Evolutionary conservation across 192 early-diverging fungal species (phyloP).

Genomic region (Coemansia sp.): DNA sequence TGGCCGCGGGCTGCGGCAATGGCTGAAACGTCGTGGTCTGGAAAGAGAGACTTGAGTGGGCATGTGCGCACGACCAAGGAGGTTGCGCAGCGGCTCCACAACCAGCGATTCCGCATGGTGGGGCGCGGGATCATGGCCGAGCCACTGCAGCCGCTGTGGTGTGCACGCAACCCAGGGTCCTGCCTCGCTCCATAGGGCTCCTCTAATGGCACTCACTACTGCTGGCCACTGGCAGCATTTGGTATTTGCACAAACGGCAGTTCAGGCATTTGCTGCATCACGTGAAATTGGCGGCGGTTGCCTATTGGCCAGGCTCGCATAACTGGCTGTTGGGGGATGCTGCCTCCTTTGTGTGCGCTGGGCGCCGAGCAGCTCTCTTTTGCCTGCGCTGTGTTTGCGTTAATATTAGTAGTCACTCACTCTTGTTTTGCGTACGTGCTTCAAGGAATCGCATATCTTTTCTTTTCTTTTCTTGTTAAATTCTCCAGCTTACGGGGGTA

Average conservation of each 20-base stretch:
- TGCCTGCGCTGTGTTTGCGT: neutral
- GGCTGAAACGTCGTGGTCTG: constrained; percentile 74
- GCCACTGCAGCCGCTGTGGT: constrained; percentile 79
- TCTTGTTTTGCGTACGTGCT: neutral
- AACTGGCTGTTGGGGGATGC: too few relatives aligned
- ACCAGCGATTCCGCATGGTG: constrained; percentile 74
- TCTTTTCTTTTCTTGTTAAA: too few relatives aligned
- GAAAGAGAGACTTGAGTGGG: constrained; percentile 57
- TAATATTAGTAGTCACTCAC: neutral
- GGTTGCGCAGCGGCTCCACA: constrained; percentile 67
- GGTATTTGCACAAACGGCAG: too few relatives aligned
- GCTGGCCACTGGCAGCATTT: too few relatives aligned
- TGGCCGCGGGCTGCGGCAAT: constrained; percentile 74
- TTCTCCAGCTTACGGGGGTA: too few relatives aligned
- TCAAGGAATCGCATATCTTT: neutral
- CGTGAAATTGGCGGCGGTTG: too few relatives aligned
- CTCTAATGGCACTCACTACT: too few relatives aligned
- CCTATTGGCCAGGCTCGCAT: too few relatives aligned
- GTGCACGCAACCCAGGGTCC: constrained; percentile 62
- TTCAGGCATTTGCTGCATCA: too few relatives aligned
- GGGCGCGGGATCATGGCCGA: constrained; percentile 67
- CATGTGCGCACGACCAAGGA: constrained; percentile 61
- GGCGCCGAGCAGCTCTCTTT: too few relatives aligned
- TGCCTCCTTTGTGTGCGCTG: too few relatives aligned
- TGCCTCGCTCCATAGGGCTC: constrained; percentile 48